Evolutionary conservation across 2,329 filamentous ascomycete genomes (phyloP).

Genomic region (Claviceps quebecensis): DNA sequence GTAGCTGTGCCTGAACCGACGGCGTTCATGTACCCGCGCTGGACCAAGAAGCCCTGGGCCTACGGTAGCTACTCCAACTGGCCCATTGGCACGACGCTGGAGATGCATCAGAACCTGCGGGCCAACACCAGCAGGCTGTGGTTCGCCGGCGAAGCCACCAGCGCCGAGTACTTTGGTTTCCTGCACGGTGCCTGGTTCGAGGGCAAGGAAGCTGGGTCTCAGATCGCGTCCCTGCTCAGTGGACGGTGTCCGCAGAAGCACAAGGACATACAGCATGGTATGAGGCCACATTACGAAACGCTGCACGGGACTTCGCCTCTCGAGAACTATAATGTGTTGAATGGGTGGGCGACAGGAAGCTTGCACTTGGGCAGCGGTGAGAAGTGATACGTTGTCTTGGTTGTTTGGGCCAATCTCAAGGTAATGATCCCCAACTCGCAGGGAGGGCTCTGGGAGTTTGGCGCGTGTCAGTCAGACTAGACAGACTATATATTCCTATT

Average conservation of each 20-base stretch:
- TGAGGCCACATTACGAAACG: conserved; percentile 10
- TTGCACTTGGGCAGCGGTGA: conserved; percentile 9
- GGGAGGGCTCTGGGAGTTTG: too few species aligned
- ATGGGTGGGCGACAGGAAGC: conserved; percentile 25
- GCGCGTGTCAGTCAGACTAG: too few species aligned
- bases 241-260: conserved; percentile 8
- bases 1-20: conserved; percentile 42
- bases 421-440: too few species aligned
- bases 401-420: too few species aligned
- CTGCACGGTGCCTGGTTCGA: conserved; percentile 49
- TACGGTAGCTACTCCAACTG: conserved; percentile 56
- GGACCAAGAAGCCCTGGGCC: conserved; percentile 22
- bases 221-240: conserved; percentile 21
- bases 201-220: conserved; percentile 33
- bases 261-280: conserved; percentile 7
- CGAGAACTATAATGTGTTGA: conserved; percentile 18
- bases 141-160: conserved; percentile 53
- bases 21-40: conserved; percentile 43
- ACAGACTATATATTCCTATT: too few species aligned
- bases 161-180: conserved; percentile 50
- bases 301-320: conserved; percentile 20
- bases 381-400: not conserved
- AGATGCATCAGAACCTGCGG: conserved; percentile 53
- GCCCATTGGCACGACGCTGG: conserved; percentile 47
- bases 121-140: conserved; percentile 48